phyloP scores from a whole-genome alignment of 768 basidiomycete genomes.

The Termitomyces sp. region DNA sequence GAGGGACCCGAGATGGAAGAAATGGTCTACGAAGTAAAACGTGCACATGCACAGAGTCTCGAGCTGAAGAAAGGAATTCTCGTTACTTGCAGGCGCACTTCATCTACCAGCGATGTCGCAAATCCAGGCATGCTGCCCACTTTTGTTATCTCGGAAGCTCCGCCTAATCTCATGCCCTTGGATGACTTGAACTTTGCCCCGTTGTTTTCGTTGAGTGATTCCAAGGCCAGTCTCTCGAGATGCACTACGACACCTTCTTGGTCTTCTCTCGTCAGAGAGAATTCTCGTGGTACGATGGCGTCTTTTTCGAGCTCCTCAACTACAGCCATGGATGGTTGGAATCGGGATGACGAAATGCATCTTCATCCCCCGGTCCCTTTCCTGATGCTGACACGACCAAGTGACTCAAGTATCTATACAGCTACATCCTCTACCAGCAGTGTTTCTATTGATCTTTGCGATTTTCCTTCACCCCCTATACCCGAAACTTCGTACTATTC shows the following conservation, averaged over 20 bases:
- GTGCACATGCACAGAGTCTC: conserved; percentile 44
- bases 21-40: conserved; percentile 38
- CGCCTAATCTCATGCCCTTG: conserved; percentile 2
- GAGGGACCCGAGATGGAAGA: conserved; percentile 16
- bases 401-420: conserved; percentile 25
- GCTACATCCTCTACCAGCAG: conserved; percentile 32
- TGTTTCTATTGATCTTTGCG: conserved; percentile 34
- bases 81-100: conserved; percentile 24
- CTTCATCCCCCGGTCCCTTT: conserved; percentile 17
- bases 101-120: conserved; percentile 3
- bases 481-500: conserved; percentile 13
- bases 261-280: conserved; percentile 13
- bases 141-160: conserved; percentile 18
- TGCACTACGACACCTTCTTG: conserved; percentile 7
- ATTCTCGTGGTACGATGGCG: conserved; percentile 10
- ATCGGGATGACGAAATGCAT: conserved; percentile 4
- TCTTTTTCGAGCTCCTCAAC: conserved; percentile 11
- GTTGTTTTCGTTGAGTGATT: conserved; percentile 3
- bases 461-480: conserved; percentile 41
- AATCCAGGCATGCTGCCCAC: conserved; percentile 12
- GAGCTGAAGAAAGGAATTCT: conserved; percentile 44
- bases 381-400: conserved; percentile 31
- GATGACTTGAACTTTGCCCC: conserved; percentile 4
- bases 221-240: background rate
- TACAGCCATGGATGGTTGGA: conserved; percentile 11